Base-by-base conservation (phyloP, 2,329 filamentous ascomycete genomes). In the Colletotrichum godetiae region DNA sequence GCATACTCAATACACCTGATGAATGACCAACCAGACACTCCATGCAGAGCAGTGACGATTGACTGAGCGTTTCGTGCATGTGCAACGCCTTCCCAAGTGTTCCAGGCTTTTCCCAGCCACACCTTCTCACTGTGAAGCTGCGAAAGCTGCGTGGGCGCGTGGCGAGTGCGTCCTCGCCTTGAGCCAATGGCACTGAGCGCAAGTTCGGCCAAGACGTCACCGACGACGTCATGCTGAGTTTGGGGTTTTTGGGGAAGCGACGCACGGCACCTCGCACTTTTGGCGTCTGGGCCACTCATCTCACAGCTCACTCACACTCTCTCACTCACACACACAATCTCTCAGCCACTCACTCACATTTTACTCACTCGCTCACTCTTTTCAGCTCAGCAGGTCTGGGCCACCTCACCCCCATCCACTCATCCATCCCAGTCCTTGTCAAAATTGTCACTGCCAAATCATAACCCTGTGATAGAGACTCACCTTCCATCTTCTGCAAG, bases 51-150 rank as follows among this genome's bases (percentile, higher is more conserved):
- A 73, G 70, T 73, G 70, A 73, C 70, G 70, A 70, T 22, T 37
- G 55, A 65, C 60, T 69, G 67, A 73, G 67, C 70, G 61, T 29
- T 49, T 65, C 66, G 31, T 69, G 46, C 67, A 64, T 65, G 29
- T 68, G 31, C 65, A 58, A 49, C 46, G 27, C 37, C 31, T 42
- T 53, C 27, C 27, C 29, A 35, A 4, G 49, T 46, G 63, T 75
- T 64, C 73, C 73, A 73, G 68, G 72, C 64, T 73, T 71, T 60
- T 55, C 61, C 60, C 68, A 75, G 74, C 74, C 74, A 75, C 74
- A 75, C 73, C 35, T 61, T 37, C 46, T 57, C 3, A 12, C 24
- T 11, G 37, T 5, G 31, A 42, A 19, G 37, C 37, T 7, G 37
- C 37, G 5, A 19, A 42, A 37, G 13, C 12, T 55, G 56, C 15